Evolutionary conservation across 2,329 filamentous ascomycete species (phyloP).

Genomic region (Cladosporium phlei): DNA sequence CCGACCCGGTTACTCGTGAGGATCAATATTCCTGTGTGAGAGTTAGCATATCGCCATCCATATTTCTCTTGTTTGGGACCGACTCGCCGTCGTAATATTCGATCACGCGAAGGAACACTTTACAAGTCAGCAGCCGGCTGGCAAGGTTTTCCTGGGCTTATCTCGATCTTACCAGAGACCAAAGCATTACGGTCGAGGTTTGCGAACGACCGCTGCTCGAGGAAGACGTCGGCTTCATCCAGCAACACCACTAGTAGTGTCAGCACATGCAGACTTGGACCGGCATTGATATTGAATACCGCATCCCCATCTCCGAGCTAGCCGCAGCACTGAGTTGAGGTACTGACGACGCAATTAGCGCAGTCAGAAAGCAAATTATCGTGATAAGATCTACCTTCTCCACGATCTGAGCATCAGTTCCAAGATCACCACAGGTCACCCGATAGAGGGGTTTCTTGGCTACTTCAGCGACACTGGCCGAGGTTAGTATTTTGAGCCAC

Average conservation of each 20-base stretch:
- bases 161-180: too few species aligned
- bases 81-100: conserved; percentile 27
- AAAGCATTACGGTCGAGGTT: conserved; percentile 30
- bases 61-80: background rate
- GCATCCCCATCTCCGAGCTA: conserved; percentile 49
- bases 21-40: conserved; percentile 18
- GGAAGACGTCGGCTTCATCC: conserved; percentile 57
- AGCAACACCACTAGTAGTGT: conserved; percentile 44
- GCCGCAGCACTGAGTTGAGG: conserved; percentile 29
- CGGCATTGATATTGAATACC: too few species aligned
- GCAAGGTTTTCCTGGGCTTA: too few species aligned
- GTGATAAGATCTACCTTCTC: too few species aligned
- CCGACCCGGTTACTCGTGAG: conserved; percentile 36
- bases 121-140: too few species aligned
- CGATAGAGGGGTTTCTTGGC: conserved; percentile 38
- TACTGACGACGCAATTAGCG: too few species aligned
- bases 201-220: conserved; percentile 44
- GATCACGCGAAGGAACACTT: conserved; percentile 25
- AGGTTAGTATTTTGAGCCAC: background rate
- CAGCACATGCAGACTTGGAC: too few species aligned
- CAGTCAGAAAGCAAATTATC: too few species aligned
- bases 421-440: conserved; percentile 9
- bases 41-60: background rate
- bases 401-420: background rate
- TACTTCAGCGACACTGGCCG: conserved; percentile 20